phyloP scores from a whole-genome alignment of 345 rosid species.

The Populus deltoides region DNA sequence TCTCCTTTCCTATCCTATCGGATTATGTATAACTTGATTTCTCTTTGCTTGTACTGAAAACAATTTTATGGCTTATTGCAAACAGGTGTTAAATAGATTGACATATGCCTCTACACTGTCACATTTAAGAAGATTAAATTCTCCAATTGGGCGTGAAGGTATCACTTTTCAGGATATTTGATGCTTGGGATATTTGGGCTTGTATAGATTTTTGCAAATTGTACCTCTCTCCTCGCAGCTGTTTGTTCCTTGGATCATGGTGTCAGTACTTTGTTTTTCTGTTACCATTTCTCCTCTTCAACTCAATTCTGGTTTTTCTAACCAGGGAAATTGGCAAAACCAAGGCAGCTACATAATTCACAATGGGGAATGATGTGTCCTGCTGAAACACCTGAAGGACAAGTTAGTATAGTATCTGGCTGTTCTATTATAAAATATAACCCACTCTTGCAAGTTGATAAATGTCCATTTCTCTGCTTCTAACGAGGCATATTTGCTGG shows the following conservation, averaged over 20 bases:
- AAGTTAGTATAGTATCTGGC: conserved; percentile 42
- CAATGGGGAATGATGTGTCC: conserved; percentile 99
- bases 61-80: neutral
- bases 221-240: conserved; percentile 10
- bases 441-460: neutral
- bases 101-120: conserved; percentile 96
- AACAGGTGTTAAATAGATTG: conserved; percentile 82
- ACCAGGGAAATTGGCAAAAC: conserved; percentile 95
- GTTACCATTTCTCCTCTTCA: neutral
- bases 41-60: neutral
- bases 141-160: conserved; percentile 99
- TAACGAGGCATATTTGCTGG: conserved; percentile 3
- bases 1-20: neutral
- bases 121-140: conserved; percentile 90
- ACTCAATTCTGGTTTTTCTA: conserved; percentile 16
- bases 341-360: conserved; percentile 96
- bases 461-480: neutral
- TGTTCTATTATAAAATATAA: neutral
- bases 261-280: neutral
- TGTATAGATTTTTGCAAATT: neutral
- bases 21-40: neutral
- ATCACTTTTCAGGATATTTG: neutral
- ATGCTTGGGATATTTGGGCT: neutral
- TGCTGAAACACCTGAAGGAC: conserved; percentile 99
- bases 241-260: neutral